Evolutionary conservation across 1,284 basidiomycete genomes (phyloP).

Genomic region (Austroboletus rostrupii): DNA sequence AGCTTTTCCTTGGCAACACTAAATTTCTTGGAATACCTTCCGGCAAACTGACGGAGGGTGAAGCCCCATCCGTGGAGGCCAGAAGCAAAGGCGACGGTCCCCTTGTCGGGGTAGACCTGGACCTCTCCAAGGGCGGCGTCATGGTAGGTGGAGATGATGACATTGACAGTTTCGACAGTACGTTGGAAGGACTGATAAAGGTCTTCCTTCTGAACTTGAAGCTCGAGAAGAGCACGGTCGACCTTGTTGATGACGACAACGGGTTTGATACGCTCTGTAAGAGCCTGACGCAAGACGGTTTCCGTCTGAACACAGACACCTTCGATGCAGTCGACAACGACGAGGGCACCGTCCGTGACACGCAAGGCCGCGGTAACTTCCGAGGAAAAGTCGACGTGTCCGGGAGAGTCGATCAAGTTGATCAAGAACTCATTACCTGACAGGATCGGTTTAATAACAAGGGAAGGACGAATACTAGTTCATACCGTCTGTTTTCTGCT

Average conservation of each 20-base stretch:
- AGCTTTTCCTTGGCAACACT: conserved; percentile 99
- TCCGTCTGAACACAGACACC: conserved; percentile 99
- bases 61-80: conserved; percentile 99
- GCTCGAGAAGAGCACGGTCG: conserved; percentile 97
- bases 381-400: conserved; percentile 99
- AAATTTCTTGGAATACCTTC: conserved; percentile 97
- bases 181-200: conserved; percentile 98
- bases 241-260: conserved; percentile 99
- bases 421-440: conserved; percentile 96
- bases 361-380: conserved; percentile 99
- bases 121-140: conserved; percentile 94
- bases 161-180: conserved; percentile 98
- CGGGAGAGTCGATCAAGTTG: conserved; percentile 99
- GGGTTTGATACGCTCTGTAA: conserved; percentile 98
- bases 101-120: conserved; percentile 98
- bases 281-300: conserved; percentile 96
- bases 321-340: conserved; percentile 99
- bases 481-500: conserved; percentile 89
- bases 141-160: conserved; percentile 98
- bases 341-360: conserved; percentile 97
- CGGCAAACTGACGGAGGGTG: conserved; percentile 96
- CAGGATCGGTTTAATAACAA: conserved; percentile 15
- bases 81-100: conserved; percentile 98
- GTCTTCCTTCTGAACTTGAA: conserved; percentile 96
- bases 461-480: neutral